Percentiles rank a stretch among this genome's conserved stretches.
Conservation (phyloP, 768 basidiomycete genomes). For the Lepiota subincarnata region DNA sequence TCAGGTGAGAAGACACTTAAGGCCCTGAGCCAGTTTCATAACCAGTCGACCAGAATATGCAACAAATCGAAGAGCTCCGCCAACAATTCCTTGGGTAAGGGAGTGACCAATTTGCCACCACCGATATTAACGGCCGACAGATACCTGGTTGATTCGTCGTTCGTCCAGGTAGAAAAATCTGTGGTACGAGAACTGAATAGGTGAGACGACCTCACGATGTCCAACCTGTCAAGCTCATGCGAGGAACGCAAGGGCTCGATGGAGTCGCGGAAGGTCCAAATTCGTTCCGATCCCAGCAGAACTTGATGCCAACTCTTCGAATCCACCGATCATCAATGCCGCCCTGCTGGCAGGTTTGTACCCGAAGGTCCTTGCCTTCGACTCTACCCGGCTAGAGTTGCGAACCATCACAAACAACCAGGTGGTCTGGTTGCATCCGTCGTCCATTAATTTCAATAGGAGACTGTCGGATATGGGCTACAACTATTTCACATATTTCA, state of each 20-base stretch:
- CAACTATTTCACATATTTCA: slow-evolving; percentile 80
- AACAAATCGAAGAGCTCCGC: slow-evolving; percentile 94
- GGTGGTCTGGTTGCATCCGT: slow-evolving; percentile 77
- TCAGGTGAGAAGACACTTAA: slow-evolving; percentile 46
- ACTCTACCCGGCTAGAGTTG: slow-evolving; percentile 56
- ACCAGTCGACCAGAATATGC: slow-evolving; percentile 58
- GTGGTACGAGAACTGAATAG: slow-evolving; percentile 71
- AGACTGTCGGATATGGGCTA: slow-evolving; percentile 66
- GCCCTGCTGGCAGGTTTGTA: slow-evolving; percentile 85
- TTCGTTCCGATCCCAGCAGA: slow-evolving; percentile 74
- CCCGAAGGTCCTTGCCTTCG: slow-evolving; percentile 82
- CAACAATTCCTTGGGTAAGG: slow-evolving; percentile 78
- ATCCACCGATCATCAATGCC: slow-evolving; percentile 66
- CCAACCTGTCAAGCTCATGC: slow-evolving; percentile 1
- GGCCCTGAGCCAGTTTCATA: neutral
- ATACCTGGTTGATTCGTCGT: slow-evolving; percentile 85
- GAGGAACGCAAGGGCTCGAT: slow-evolving; percentile 56
- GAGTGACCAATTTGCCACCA: neutral
- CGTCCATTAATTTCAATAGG: slow-evolving; percentile 82
- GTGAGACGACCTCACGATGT: slow-evolving; percentile 25
- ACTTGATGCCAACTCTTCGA: slow-evolving; percentile 65
- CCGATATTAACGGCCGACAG: slow-evolving; percentile 29
- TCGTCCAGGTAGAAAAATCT: slow-evolving; percentile 64
- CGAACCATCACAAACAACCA: slow-evolving; percentile 83
- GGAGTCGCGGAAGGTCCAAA: slow-evolving; percentile 66